Conservation (phyloP, 805 yeast genomes). For the Vanderwaltozyma yarrowii region DNA sequence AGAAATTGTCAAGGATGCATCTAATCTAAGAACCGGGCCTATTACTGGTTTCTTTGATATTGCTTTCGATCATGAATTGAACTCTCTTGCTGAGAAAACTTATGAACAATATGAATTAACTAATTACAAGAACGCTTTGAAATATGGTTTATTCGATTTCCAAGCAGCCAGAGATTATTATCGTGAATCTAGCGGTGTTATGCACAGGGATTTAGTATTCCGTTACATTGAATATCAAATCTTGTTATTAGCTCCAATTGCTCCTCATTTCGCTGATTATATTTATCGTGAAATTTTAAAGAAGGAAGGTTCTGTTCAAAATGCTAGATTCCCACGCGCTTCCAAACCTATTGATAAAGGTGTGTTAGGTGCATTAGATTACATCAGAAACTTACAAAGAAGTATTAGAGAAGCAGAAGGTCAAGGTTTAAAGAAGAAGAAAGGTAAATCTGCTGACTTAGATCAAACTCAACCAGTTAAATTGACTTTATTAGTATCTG, state of each 20-base stretch:
- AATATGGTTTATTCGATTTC: constrained; percentile 85
- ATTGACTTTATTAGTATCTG: constrained; percentile 62
- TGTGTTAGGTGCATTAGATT: constrained; percentile 58
- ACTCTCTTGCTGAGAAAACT: constrained; percentile 64
- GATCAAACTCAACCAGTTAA: constrained; percentile 66
- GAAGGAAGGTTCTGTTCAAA: constrained; percentile 56
- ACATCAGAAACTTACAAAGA: constrained; percentile 70
- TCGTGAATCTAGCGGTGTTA: constrained; percentile 60
- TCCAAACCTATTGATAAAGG: constrained; percentile 52
- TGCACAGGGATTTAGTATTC: constrained; percentile 76
- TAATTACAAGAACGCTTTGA: constrained; percentile 80
- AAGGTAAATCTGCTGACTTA: constrained; percentile 67
- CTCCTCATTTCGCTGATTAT: constrained; percentile 93
- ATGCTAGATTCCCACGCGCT: constrained; percentile 73
- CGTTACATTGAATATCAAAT: constrained; percentile 83
- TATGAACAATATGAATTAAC: constrained; percentile 61
- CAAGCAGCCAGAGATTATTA: constrained; percentile 94
- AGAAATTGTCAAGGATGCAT: constrained; percentile 46
- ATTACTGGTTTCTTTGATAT: constrained; percentile 62
- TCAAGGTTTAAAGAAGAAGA: constrained; percentile 72
- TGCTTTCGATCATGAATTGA: constrained; percentile 93
- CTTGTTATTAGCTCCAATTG: constrained; percentile 77
- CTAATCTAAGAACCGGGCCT: constrained; percentile 44
- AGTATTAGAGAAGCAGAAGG: constrained; percentile 92
- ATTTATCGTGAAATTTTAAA: constrained; percentile 75